Percentiles rank a stretch among this genome's conserved stretches.
Conservation (phyloP, 2,329 filamentous ascomycete genomes). For the Fusarium sarcochroum region DNA sequence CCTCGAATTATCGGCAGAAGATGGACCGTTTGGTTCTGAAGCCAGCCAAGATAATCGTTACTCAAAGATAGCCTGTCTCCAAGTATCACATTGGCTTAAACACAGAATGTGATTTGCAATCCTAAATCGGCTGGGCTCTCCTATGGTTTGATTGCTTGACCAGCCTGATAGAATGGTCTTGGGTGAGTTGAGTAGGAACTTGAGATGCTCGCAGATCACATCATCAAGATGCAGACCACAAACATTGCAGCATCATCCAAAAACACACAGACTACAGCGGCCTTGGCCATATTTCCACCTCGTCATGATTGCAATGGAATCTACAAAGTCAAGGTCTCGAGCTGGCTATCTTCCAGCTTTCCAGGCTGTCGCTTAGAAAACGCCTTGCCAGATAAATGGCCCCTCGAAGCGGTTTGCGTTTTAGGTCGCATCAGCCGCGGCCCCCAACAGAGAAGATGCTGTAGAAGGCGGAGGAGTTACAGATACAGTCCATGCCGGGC, state of each 20-base stretch:
- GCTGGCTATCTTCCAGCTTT: conserved; percentile 7
- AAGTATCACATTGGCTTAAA: too few species aligned
- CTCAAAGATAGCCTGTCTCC: too few species aligned
- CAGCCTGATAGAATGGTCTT: neutral
- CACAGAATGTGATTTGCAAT: too few species aligned
- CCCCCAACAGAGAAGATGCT: conserved; percentile 15
- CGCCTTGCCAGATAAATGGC: conserved; percentile 38
- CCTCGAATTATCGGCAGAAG: neutral
- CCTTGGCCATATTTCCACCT: neutral
- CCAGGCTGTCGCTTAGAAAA: conserved; percentile 33
- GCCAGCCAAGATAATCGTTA: too few species aligned
- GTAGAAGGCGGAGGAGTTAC: conserved; percentile 13
- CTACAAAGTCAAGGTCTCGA: neutral
- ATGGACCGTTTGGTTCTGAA: neutral
- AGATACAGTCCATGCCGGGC: conserved; percentile 15
- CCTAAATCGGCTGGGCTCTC: too few species aligned
- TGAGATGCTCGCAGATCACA: neutral
- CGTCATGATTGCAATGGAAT: neutral
- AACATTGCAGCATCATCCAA: neutral
- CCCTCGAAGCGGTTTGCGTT: conserved; percentile 8
- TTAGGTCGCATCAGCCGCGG: conserved; percentile 28
- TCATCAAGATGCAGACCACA: neutral
- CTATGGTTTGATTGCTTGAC: too few species aligned
- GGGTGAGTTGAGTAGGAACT: neutral
- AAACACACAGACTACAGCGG: neutral